phyloP scores from a whole-genome alignment of 805 yeast genomes.

The Cyberlindnera meyerae region DNA sequence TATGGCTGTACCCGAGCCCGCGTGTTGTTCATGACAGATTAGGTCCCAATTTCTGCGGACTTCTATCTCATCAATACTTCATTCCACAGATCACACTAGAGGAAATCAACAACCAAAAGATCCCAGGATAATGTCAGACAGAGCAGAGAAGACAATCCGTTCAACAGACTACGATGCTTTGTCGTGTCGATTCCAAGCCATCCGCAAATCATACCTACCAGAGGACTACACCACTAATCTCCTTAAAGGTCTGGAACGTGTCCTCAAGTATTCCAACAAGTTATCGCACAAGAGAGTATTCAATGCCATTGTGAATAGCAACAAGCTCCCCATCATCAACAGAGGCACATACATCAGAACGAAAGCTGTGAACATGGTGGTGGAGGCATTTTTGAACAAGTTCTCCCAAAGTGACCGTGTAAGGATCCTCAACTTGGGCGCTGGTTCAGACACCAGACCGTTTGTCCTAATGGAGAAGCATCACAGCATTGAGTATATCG shows the following conservation, averaged over 20 bases:
- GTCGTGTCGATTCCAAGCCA: constrained; percentile 57
- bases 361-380: constrained; percentile 41
- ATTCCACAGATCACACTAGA: too few relatives aligned
- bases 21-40: too few relatives aligned
- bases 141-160: constrained; percentile 14
- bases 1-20: too few relatives aligned
- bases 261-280: constrained; percentile 21
- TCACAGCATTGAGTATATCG: constrained; percentile 35
- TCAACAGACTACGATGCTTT: constrained; percentile 66
- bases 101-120: background rate
- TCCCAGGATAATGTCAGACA: background rate
- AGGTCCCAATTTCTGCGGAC: too few relatives aligned
- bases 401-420: constrained; percentile 24
- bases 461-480: constrained; percentile 31
- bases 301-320: constrained; percentile 13
- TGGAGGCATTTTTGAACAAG: constrained; percentile 36
- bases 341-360: constrained; percentile 68
- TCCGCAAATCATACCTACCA: constrained; percentile 41
- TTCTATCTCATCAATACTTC: too few relatives aligned
- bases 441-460: constrained; percentile 60
- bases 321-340: constrained; percentile 55
- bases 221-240: constrained; percentile 28
- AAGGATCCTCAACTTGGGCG: constrained; percentile 63
- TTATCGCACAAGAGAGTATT: constrained; percentile 17
- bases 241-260: constrained; percentile 19